phyloP scores from a whole-genome alignment of 2,329 filamentous ascomycete species.

The Coleophoma eucalyptorum region DNA sequence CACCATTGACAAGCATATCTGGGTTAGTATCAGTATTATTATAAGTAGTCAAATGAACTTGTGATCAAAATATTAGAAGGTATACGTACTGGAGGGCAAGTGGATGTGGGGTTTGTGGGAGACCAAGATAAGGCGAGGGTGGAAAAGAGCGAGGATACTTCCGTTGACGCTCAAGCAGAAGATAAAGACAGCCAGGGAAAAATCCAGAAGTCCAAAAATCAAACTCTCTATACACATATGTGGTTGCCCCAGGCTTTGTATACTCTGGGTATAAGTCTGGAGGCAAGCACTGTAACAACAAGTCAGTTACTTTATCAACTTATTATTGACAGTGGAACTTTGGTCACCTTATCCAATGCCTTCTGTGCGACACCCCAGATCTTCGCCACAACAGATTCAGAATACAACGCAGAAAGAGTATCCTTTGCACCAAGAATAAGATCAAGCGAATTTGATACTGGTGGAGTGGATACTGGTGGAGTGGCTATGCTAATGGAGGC shows the following conservation, averaged over 20 bases:
- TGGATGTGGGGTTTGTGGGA: constrained; percentile 12
- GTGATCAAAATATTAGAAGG: not conserved
- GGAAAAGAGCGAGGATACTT: constrained; percentile 17
- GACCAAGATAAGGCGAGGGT: not conserved
- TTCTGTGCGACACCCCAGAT: constrained; percentile 18
- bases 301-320: not conserved
- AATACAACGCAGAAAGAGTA: constrained; percentile 11
- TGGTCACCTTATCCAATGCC: constrained; percentile 7
- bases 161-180: constrained; percentile 32
- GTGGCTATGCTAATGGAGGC: not conserved
- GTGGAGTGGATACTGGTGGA: not conserved
- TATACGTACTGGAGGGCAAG: constrained; percentile 22
- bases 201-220: constrained; percentile 46
- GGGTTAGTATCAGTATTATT: not conserved
- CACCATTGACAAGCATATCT: constrained; percentile 36
- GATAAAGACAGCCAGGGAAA: constrained; percentile 40
- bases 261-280: constrained; percentile 31
- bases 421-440: not conserved
- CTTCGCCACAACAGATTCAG: constrained; percentile 13
- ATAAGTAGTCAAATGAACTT: not conserved
- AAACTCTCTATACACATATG: constrained; percentile 35
- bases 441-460: not conserved
- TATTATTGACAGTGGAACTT: not conserved
- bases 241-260: constrained; percentile 29
- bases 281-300: constrained; percentile 4